Conservation (phyloP, 805 yeast genomes). For the Candida methanosorbosa region DNA sequence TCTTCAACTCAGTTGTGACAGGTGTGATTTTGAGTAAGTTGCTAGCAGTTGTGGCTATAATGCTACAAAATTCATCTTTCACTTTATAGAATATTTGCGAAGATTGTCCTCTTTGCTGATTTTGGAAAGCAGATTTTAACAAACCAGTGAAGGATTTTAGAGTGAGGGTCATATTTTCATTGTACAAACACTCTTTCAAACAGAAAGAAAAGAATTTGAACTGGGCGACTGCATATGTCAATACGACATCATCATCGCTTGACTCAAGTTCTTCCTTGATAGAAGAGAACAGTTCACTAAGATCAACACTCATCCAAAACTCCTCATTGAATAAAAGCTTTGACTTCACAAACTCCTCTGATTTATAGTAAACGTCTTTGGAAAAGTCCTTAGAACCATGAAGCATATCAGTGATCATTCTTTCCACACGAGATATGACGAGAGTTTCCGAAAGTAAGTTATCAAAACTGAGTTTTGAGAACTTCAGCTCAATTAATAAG, state of each 20-base stretch:
- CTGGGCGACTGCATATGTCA: conserved; percentile 14
- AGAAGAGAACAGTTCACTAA: conserved; percentile 11
- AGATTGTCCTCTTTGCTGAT: conserved; percentile 10
- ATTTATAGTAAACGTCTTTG: conserved; percentile 11
- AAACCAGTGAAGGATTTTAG: conserved; percentile 15
- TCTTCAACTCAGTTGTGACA: conserved; percentile 1
- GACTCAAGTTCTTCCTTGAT: conserved; percentile 7
- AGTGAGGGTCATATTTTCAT: conserved; percentile 9
- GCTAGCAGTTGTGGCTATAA: conserved; percentile 8
- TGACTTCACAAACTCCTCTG: conserved; percentile 12
- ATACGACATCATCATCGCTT: conserved; percentile 9
- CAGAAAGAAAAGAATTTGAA: conserved; percentile 16
- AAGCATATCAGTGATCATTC: conserved; percentile 18
- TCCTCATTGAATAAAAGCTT: conserved; percentile 13
- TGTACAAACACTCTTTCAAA: conserved; percentile 15
- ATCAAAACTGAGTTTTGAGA: conserved; percentile 9
- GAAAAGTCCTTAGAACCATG: conserved; percentile 7
- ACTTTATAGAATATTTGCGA: conserved; percentile 32
- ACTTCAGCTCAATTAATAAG: conserved; percentile 11
- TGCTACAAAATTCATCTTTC: conserved; percentile 30
- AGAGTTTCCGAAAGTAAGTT: conserved; percentile 13
- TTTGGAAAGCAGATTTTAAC: conserved; percentile 9
- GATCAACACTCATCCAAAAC: conserved; percentile 18
- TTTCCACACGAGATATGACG: conserved; percentile 13
- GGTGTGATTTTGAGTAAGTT: conserved; percentile 9